Conservation (phyloP, 2,329 filamentous ascomycete genomes). For the Exophiala bonariae region DNA sequence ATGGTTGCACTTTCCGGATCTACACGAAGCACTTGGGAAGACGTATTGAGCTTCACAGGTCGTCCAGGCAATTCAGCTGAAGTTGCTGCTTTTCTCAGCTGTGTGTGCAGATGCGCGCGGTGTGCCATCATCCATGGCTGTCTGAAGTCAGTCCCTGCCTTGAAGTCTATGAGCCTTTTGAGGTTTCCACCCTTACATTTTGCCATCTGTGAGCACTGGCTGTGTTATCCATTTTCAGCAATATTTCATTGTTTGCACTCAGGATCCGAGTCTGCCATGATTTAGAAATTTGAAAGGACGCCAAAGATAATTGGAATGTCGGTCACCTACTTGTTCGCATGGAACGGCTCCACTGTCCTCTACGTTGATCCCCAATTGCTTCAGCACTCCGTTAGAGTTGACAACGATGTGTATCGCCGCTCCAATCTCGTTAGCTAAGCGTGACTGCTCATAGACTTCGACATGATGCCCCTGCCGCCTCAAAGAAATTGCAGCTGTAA, state of each 20-base stretch:
- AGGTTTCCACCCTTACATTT: constrained; percentile 28
- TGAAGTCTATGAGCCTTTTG: neutral
- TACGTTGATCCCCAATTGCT: constrained; percentile 25
- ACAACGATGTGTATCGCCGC: constrained; percentile 31
- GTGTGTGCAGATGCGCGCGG: constrained; percentile 53
- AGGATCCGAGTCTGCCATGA: constrained; percentile 39
- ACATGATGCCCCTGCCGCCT: constrained; percentile 54
- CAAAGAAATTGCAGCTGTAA: constrained; percentile 46
- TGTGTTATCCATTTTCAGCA: neutral
- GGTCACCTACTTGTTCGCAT: constrained; percentile 18
- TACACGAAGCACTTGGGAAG: constrained; percentile 40
- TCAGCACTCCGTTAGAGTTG: constrained; percentile 29
- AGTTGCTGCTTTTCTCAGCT: constrained; percentile 50
- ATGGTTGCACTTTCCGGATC: constrained; percentile 34
- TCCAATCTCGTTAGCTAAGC: constrained; percentile 30
- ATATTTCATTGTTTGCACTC: constrained; percentile 33
- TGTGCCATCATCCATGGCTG: constrained; percentile 54
- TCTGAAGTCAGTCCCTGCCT: neutral
- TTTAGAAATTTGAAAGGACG: constrained; percentile 8
- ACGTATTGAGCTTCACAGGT: constrained; percentile 40
- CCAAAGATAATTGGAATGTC: constrained; percentile 15
- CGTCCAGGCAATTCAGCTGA: constrained; percentile 35
- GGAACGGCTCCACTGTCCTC: constrained; percentile 31
- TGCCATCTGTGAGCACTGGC: constrained; percentile 30
- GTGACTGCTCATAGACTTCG: constrained; percentile 50